Percentiles rank a stretch among this genome's conserved stretches.
Evolutionary conservation across 305 asterid genomes (phyloP).

Genomic region (Fraxinus angustifolia): DNA sequence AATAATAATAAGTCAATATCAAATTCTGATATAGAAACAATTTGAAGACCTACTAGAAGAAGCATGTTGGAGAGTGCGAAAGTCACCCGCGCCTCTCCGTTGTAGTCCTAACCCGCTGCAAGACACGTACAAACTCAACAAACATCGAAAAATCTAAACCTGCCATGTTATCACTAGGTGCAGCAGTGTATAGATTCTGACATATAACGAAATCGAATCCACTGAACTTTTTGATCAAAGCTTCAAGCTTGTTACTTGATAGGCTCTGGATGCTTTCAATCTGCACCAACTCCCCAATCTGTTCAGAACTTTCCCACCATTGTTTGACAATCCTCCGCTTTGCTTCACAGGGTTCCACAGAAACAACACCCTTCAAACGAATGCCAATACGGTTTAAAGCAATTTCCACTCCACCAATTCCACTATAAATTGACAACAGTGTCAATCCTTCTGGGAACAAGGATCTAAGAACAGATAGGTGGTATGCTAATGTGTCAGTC

Average conservation of each 20-base stretch:
- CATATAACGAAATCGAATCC: conserved; percentile 67
- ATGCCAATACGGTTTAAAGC: conserved; percentile 74
- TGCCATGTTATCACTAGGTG: conserved; percentile 11
- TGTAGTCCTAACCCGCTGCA: conserved; percentile 58
- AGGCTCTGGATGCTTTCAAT: conserved; percentile 43
- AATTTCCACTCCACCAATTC: conserved; percentile 76
- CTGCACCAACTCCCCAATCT: conserved; percentile 73
- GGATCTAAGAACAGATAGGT: conserved; percentile 55
- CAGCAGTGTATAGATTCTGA: conserved; percentile 42
- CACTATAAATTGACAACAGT: conserved; percentile 58
- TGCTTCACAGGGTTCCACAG: conserved; percentile 59
- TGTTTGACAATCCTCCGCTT: conserved; percentile 54
- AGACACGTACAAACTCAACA: conserved; percentile 68
- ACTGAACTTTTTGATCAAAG: conserved; percentile 36
- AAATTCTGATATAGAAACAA: not conserved
- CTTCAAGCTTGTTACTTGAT: conserved; percentile 47
- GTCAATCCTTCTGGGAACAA: conserved; percentile 54
- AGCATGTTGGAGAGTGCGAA: not conserved
- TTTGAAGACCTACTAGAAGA: not conserved
- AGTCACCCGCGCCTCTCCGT: conserved; percentile 6
- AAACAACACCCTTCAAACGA: conserved; percentile 53
- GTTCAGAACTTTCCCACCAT: conserved; percentile 72
- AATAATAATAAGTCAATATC: not conserved
- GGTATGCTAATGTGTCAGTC: conserved; percentile 71
- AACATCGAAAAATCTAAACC: conserved; percentile 61